A percentile compares a stretch with the other conserved stretches of the same genome.
Evolutionary conservation across 2,329 filamentous ascomycete species (phyloP).

Genomic region (Botrytis porri): DNA sequence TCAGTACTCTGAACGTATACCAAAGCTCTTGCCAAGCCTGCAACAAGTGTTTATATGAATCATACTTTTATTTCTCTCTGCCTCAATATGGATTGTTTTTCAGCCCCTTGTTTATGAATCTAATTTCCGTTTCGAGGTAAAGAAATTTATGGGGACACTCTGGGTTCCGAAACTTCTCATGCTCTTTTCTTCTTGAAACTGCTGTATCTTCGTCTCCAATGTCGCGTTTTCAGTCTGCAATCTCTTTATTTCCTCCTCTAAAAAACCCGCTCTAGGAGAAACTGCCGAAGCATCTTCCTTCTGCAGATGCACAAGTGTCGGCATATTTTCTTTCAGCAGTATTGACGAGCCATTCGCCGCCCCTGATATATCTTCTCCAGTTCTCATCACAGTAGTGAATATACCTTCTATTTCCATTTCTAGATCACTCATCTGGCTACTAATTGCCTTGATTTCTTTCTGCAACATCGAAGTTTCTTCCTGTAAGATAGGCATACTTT

Average conservation of each 20-base stretch:
- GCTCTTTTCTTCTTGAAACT: background rate
- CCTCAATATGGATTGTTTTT: background rate
- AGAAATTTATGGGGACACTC: background rate
- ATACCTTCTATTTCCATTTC: background rate
- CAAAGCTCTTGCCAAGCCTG: background rate
- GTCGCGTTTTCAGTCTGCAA: background rate
- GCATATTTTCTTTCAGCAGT: background rate
- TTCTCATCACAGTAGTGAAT: background rate
- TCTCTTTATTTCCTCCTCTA: background rate
- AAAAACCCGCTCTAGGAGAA: rapidly evolving
- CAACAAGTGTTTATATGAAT: background rate
- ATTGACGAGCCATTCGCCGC: background rate
- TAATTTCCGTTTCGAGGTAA: no score
- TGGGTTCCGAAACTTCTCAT: background rate
- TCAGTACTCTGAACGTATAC: background rate
- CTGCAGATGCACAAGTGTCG: background rate
- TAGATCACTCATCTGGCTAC: background rate
- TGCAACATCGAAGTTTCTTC: background rate
- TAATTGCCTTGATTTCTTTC: background rate
- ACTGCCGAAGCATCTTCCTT: rapidly evolving
- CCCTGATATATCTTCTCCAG: background rate
- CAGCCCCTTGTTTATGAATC: no score
- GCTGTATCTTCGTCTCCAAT: background rate
- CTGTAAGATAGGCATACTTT: background rate
- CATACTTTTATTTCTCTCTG: background rate